These are phyloP conservation scores for Secale cereale DNA, from an alignment of 176 grass and related monocot species.

Conservation along the genomic window DNA sequence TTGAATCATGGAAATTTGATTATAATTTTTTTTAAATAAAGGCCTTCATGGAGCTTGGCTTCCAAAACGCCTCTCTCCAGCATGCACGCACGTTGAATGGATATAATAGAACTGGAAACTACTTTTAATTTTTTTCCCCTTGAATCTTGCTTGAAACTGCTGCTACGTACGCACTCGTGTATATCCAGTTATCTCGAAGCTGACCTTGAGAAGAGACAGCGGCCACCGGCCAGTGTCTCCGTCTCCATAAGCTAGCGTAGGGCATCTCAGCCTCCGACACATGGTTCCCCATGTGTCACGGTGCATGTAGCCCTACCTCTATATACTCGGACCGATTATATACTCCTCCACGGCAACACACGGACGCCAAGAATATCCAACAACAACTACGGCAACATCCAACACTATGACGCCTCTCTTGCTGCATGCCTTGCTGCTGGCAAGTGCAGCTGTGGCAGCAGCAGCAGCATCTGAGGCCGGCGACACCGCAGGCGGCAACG, in stretches of 20 bases:
- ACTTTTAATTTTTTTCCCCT: background rate
- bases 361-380: background rate
- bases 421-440: conserved; percentile 16
- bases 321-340: background rate
- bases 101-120: background rate
- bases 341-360: background rate
- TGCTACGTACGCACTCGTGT: background rate
- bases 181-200: background rate
- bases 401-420: conserved; percentile 2
- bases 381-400: background rate
- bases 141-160: background rate
- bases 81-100: background rate
- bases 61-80: no score
- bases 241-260: background rate
- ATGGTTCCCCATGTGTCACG: conserved; percentile 38
- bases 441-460: background rate
- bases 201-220: background rate
- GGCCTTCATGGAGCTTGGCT: no score
- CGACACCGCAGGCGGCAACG: background rate
- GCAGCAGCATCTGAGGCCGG: background rate
- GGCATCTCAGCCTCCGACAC: conserved; percentile 1
- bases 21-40: no score
- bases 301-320: conserved; percentile 19
- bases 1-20: no score
- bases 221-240: conserved; percentile 28